phyloP scores from a whole-genome alignment of 2,329 filamentous ascomycete genomes.

The Epichloe aotearoae region DNA sequence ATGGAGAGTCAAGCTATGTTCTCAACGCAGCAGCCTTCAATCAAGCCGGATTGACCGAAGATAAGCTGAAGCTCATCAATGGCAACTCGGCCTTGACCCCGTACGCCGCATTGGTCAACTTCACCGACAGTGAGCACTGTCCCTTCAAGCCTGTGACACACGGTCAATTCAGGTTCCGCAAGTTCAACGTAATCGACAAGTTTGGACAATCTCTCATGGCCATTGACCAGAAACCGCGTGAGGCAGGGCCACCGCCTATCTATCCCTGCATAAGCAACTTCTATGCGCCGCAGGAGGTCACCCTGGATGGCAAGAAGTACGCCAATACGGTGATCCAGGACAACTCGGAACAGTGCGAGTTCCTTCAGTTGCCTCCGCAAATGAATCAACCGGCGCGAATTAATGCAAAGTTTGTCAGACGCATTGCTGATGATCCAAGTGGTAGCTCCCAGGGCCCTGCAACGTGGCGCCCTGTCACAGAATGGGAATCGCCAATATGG shows the following conservation, averaged over 20 bases:
- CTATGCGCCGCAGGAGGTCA: slow-evolving; percentile 16
- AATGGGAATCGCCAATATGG: slow-evolving; percentile 29
- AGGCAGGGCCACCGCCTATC: slow-evolving; percentile 8
- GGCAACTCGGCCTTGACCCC: slow-evolving; percentile 20
- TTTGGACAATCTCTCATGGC: slow-evolving; percentile 29
- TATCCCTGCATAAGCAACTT: slow-evolving; percentile 24
- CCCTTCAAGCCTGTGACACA: slow-evolving; percentile 34
- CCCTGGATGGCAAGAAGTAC: slow-evolving; percentile 2
- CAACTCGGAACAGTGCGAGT: slow-evolving; percentile 16
- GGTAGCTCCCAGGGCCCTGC: background rate
- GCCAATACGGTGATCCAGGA: slow-evolving; percentile 14
- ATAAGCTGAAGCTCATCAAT: slow-evolving; percentile 12
- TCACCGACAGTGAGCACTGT: too few species aligned
- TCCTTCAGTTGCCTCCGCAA: slow-evolving; percentile 25
- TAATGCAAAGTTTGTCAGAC: slow-evolving; percentile 21
- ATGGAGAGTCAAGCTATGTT: too few species aligned
- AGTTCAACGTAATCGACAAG: slow-evolving; percentile 36
- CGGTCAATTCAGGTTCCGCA: slow-evolving; percentile 21
- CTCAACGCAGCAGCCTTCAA: background rate
- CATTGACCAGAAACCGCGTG: slow-evolving; percentile 14
- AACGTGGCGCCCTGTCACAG: slow-evolving; percentile 9
- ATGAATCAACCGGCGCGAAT: slow-evolving; percentile 27
- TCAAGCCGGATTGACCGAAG: slow-evolving; percentile 10
- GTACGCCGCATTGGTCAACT: slow-evolving; percentile 15
- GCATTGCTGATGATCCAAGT: background rate